These are phyloP conservation scores for Suillus tomentosus DNA, from an alignment of 768 basidiomycete genomes.

Conservation along the genomic window DNA sequence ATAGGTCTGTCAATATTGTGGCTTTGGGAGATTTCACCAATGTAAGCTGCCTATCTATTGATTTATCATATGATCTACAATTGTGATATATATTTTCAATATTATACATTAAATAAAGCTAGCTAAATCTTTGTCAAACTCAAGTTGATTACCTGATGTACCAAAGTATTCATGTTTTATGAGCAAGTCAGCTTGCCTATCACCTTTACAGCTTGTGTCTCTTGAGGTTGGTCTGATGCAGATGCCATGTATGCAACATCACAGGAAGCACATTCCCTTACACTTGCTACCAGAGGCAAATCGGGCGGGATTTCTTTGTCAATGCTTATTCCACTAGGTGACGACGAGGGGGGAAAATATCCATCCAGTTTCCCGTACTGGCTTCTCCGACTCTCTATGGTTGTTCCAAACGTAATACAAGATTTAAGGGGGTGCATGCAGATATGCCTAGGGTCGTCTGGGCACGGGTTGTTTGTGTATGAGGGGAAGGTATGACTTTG, in stretches of 20 bases:
- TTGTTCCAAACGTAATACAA: conserved; percentile 9
- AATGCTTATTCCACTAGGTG: conserved; percentile 24
- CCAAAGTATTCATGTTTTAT: conserved; percentile 29
- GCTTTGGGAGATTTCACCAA: no score
- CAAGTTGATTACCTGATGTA: not conserved
- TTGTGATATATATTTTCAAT: no score
- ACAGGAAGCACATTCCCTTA: conserved; percentile 19
- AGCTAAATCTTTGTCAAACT: no score
- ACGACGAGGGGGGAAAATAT: not conserved
- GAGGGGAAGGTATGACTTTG: conserved; percentile 26
- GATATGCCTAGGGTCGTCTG: conserved; percentile 28
- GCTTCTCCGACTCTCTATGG: conserved; percentile 16
- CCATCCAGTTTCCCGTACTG: conserved; percentile 22
- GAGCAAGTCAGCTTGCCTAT: conserved; percentile 26
- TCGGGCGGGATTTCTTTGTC: conserved; percentile 19
- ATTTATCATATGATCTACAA: no score
- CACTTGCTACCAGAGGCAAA: conserved; percentile 19
- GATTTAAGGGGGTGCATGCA: conserved; percentile 16
- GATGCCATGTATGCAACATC: not conserved
- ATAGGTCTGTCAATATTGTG: no score
- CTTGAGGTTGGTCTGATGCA: no score
- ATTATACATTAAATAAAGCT: no score
- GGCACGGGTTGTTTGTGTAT: conserved; percentile 28
- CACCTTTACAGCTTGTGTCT: conserved; percentile 29
- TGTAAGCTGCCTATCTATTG: no score